phyloP scores from a whole-genome alignment of 192 early-diverging fungal genomes.

The Lobosporangium transversale region DNA sequence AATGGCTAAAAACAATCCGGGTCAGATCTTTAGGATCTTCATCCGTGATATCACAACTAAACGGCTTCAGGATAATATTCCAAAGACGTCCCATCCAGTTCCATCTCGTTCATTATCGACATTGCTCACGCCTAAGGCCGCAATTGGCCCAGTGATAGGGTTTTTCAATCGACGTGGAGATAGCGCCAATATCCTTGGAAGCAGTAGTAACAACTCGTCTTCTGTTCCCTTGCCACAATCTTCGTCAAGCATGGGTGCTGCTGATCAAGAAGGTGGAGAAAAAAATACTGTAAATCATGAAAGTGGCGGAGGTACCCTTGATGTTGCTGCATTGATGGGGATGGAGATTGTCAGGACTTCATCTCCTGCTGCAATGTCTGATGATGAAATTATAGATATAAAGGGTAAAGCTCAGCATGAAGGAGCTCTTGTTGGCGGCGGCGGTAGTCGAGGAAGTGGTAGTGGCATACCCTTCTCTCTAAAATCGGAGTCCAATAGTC shows the following conservation, averaged over 20 bases:
- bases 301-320: too few relatives aligned
- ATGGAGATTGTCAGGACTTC: not conserved
- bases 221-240: not conserved
- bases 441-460: not conserved
- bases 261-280: not conserved
- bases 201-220: not conserved
- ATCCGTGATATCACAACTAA: slow-evolving; percentile 76
- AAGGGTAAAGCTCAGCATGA: not conserved
- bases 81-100: slow-evolving; percentile 14
- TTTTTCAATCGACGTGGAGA: slow-evolving; percentile 19
- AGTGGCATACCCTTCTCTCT: not conserved
- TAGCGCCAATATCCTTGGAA: not conserved
- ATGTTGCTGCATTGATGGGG: too few relatives aligned
- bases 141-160: slow-evolving; percentile 12
- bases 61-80: slow-evolving; percentile 14
- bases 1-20: slow-evolving; percentile 69
- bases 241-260: not conserved
- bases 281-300: not conserved
- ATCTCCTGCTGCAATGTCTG: not conserved
- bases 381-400: not conserved
- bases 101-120: slow-evolving; percentile 21
- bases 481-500: slow-evolving; percentile 2
- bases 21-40: slow-evolving; percentile 83
- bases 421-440: not conserved
- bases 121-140: slow-evolving; percentile 11